A percentile compares a stretch with the other conserved stretches of the same genome.
Evolutionary conservation across 495 filamentous ascomycete species (phyloP).

Genomic region (Daldinia vernicosa): DNA sequence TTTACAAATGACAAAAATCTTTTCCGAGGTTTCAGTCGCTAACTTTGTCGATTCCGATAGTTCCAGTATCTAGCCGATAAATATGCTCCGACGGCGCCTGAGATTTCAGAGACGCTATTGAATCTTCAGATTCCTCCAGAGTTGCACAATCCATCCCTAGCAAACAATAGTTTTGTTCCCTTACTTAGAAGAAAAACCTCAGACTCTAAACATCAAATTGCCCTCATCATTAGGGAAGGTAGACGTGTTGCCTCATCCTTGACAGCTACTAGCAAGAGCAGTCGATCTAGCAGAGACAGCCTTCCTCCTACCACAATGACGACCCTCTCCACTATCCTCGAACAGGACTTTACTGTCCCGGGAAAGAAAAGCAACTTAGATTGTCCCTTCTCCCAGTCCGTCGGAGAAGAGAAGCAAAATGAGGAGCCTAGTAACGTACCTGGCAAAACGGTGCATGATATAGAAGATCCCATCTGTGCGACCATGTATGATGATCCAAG

Average conservation of each 20-base stretch:
- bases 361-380: conserved; percentile 68
- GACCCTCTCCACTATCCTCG: conserved; percentile 63
- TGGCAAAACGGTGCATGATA: conserved; percentile 50
- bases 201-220: conserved; percentile 62
- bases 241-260: conserved; percentile 58
- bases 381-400: conserved; percentile 65
- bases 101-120: conserved; percentile 62
- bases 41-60: conserved; percentile 43
- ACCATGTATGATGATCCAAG: conserved; percentile 63
- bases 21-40: conserved; percentile 16
- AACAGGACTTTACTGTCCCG: conserved; percentile 71
- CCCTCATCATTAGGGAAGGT: conserved; percentile 63
- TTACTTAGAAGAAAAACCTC: conserved; percentile 55
- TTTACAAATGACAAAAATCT: conserved; percentile 33
- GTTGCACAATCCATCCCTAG: conserved; percentile 53
- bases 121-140: conserved; percentile 65
- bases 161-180: conserved; percentile 58
- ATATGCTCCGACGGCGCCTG: conserved; percentile 62
- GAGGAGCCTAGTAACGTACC: conserved; percentile 6
- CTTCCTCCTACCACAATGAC: conserved; percentile 56
- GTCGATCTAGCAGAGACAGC: conserved; percentile 51
- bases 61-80: conserved; percentile 66
- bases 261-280: conserved; percentile 49
- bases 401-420: conserved; percentile 38
- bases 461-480: conserved; percentile 67